Base-by-base conservation (phyloP, 306 rosid species). In the Vachellia collinsii region DNA sequence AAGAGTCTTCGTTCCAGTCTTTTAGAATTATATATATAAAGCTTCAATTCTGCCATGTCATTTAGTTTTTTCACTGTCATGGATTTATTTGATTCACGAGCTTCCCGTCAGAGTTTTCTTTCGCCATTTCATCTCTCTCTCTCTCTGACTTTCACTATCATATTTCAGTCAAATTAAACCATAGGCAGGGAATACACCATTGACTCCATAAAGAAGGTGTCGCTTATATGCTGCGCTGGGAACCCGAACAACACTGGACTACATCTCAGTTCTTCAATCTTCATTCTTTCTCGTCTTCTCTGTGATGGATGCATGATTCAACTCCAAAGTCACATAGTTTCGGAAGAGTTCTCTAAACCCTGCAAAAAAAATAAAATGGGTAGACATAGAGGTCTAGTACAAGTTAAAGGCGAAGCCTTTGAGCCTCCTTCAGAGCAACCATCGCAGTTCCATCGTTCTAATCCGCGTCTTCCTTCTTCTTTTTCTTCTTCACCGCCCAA, bases 401-500 rank as follows among this genome's bases (percentile, higher is more conserved):
- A 72, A 69, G 65, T 47, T 16, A 87, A 78, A 76, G 83, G 67
- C 22, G 68, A 71, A 1, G 29, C 54, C 75, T 81, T 83, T 63
- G 58, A 83, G 74, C 58, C 89, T 63, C 87, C 91, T 20, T 56
- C 86, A 54, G n/a, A 76, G 51, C 90, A 83, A 23, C 84, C 92
- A 5, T 81, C 91, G 0, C 81, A 91, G 0, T 70, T 74, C 72
- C 62, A 77, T 58, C 71, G 85, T 61, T 41, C 84, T 50, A 81
- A 50, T n/a, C 86, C 86, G 46, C 79, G 76, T 12, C 89, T 84
- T 48, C 85, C 88, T 23, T 83, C 90, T 42, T 58, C 56, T 50
- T 58, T n/a, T n/a, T n/a, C 58, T 16, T 51, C 65, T 8, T 84
- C 79, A 41, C 50, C 79, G 2, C 42, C 85, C 41, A 64, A 64